Evolutionary conservation across 768 basidiomycete genomes (phyloP), one percentile per base, ranked within the genome.

Genomic region (Psilocybe tampanensis): DNA sequence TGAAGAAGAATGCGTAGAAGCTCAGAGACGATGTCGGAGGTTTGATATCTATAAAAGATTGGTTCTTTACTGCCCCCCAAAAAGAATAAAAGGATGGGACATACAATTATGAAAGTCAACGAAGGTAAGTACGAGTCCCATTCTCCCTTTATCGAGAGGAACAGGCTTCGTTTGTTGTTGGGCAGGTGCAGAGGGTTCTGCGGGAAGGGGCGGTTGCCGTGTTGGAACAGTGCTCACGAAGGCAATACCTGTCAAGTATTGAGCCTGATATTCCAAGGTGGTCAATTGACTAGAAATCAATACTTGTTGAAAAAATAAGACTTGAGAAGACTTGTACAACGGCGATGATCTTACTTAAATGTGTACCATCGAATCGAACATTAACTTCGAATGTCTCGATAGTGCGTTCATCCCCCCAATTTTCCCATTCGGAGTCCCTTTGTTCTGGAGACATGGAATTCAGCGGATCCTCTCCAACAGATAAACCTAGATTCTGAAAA

Each of bases 21-120:
- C 65, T 58, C 18, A 83, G 53, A 41, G 73, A 72, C 9, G 76
- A 79, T 44, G 68, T 77, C 2, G 78, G 78, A 12, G 70, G 66
- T 17, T 75, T 70, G 15, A 64, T 57, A 59, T 75, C 77, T 78
- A 9, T 11, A 33, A 12, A 18, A 3, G 6, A n/a, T n/a, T n/a
- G 19, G 45, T 55, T 13, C n/a, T n/a, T n/a, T n/a, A n/a, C n/a
- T n/a, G n/a, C n/a, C n/a, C n/a, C n/a, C n/a, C n/a, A n/a, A n/a
- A n/a, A n/a, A n/a, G n/a, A n/a, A n/a, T n/a, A n/a, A n/a, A n/a
- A 18, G 55, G 45, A 23, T 23, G 32, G 53, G 39, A 59, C 82
- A 60, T 68, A 90, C 89, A 86, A 57, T 86, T 80, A 45, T 78
- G 79, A 47, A 86, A 84, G 56, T 89, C 80, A n/a, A 87, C 68